Conservation (phyloP, 2,329 filamentous ascomycete species). For the Colletotrichum viniferum region DNA sequence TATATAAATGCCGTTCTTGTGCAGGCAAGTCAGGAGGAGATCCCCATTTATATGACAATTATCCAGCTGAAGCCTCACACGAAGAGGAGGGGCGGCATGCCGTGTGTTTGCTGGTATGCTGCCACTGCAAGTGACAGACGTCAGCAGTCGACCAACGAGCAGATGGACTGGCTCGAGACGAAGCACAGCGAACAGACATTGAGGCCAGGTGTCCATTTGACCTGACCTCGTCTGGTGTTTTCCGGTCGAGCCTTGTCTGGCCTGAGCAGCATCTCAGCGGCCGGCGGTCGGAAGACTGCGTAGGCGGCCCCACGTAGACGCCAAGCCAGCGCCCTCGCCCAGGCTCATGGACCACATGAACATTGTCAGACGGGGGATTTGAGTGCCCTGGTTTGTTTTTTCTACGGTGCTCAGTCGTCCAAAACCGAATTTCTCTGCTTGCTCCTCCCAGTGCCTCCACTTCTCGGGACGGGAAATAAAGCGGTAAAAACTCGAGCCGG, state of each 20-base stretch:
- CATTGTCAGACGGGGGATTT: not conserved
- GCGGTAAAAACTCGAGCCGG: not conserved
- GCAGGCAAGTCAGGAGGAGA: not conserved
- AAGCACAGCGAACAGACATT: not conserved
- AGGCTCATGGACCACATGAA: not conserved
- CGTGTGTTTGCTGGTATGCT: not conserved
- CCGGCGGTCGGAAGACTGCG: slow-evolving; percentile 2
- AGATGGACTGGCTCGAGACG: not conserved
- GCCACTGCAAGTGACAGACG: not conserved
- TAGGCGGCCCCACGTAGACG: slow-evolving; percentile 10
- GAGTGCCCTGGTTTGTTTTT: not conserved
- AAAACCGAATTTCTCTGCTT: not conserved
- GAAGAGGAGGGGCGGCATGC: not conserved
- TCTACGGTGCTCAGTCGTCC: not conserved
- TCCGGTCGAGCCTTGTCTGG: not conserved
- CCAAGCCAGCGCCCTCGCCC: not conserved
- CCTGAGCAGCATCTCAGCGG: not conserved
- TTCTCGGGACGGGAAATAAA: not conserved
- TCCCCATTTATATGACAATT: not conserved
- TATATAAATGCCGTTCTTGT: not conserved
- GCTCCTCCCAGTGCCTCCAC: slow-evolving; percentile 2
- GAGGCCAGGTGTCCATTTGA: not conserved
- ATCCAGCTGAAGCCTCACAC: not conserved
- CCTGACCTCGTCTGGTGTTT: not conserved
- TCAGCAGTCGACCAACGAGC: not conserved